Evolutionary conservation across 2,329 filamentous ascomycete species (phyloP).

Genomic region (Epichloe bromicola): DNA sequence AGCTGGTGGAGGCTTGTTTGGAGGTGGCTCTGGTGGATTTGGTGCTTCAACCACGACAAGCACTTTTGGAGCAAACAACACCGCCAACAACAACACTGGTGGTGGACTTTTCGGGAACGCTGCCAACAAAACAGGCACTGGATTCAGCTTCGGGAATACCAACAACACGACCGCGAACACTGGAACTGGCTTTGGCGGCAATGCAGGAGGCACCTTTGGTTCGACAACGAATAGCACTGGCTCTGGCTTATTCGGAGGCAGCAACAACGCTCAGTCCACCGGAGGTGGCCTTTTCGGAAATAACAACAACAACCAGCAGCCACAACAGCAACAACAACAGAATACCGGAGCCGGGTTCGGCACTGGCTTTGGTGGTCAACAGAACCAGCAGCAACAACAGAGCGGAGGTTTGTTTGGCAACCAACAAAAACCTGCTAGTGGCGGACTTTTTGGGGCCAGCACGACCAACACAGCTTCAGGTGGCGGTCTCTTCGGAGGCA

Average conservation of each 20-base stretch:
- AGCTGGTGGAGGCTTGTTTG: constrained; percentile 14
- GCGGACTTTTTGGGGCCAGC: constrained; percentile 23
- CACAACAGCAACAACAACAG: constrained; percentile 17
- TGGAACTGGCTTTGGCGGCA: constrained; percentile 14
- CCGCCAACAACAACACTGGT: constrained; percentile 15
- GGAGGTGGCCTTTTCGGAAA: constrained; percentile 35
- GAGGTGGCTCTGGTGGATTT: constrained; percentile 22
- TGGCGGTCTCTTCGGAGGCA: constrained; percentile 32
- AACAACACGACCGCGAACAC: constrained; percentile 12
- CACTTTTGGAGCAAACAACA: constrained; percentile 19
- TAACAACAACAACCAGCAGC: constrained; percentile 15
- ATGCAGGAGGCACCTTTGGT: constrained; percentile 23
- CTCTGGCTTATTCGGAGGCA: constrained; percentile 28
- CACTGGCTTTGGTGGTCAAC: constrained; percentile 23
- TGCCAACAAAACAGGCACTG: constrained; percentile 21
- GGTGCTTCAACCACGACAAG: constrained; percentile 19
- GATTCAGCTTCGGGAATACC: constrained; percentile 32
- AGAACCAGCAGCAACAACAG: constrained; percentile 16
- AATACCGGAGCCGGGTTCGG: constrained; percentile 15
- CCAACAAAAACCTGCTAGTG: constrained; percentile 25
- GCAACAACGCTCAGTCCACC: constrained; percentile 18
- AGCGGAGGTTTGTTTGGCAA: constrained; percentile 32
- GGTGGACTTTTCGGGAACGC: constrained; percentile 31
- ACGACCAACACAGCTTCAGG: constrained; percentile 16
- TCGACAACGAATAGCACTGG: constrained; percentile 12